These are phyloP conservation scores for Ligustrum vulgare DNA, from an alignment of 257 asterid genomes.

Conservation along the genomic window DNA sequence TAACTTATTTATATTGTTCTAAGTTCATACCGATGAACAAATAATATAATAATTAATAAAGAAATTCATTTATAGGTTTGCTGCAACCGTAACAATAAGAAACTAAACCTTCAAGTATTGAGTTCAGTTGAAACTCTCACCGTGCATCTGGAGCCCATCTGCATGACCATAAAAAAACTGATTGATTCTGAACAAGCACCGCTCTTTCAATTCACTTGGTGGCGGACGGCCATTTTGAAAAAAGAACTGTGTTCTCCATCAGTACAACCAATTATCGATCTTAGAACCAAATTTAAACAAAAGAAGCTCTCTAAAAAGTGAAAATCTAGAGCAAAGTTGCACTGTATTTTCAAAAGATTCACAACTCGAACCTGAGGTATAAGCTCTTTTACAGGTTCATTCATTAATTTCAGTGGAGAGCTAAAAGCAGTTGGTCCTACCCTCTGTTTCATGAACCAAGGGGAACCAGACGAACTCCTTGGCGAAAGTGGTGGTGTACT, in stretches of 20 bases:
- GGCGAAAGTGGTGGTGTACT: conserved; percentile 99
- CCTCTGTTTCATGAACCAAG: conserved; percentile 84
- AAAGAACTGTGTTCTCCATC: conserved; percentile 70
- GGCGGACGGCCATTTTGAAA: conserved; percentile 93
- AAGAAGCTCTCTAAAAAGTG: conserved; percentile 16
- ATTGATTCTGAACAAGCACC: conserved; percentile 89
- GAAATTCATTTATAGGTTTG: not conserved
- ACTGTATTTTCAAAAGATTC: conserved; percentile 18
- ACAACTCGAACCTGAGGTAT: conserved; percentile 82
- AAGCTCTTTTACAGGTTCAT: conserved; percentile 84
- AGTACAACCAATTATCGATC: conserved; percentile 19
- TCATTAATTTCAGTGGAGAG: conserved; percentile 80
- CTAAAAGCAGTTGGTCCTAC: conserved; percentile 80
- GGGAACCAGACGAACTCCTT: conserved; percentile 95
- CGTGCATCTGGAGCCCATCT: conserved; percentile 89
- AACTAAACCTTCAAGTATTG: conserved; percentile 10
- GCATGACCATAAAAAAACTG: conserved; percentile 92
- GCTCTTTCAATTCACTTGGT: conserved; percentile 86
- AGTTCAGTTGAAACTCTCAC: conserved; percentile 44
- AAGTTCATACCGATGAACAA: conserved; percentile 18
- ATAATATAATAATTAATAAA: conserved; percentile 15
- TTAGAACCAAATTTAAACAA: conserved; percentile 9
- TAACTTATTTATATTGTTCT: conserved; percentile 5
- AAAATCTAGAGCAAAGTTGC: conserved; percentile 8
- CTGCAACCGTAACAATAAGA: conserved; percentile 18